Percentiles rank a stretch among this genome's conserved stretches.
Conservation (phyloP, 2,329 filamentous ascomycete species). For the Trichoderma lentiforme region DNA sequence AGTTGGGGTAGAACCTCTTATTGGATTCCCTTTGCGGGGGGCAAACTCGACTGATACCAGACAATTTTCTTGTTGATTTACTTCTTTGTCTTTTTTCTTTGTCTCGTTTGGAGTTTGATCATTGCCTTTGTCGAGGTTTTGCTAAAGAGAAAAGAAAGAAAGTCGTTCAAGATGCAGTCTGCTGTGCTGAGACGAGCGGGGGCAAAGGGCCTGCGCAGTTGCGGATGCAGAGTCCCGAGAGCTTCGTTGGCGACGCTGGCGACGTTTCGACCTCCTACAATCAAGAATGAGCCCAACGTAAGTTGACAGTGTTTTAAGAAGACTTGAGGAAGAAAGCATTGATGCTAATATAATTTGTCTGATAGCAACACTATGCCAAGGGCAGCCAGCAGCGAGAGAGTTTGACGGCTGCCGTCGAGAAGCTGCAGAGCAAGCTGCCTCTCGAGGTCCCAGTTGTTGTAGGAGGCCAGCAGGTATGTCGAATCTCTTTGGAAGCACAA, state of each 20-base stretch:
- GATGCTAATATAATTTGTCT: background rate
- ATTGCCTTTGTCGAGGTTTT: background rate
- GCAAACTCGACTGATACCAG: background rate
- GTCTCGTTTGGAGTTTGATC: background rate
- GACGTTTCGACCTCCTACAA: slow-evolving; percentile 80
- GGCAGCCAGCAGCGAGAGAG: slow-evolving; percentile 75
- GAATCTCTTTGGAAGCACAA: background rate
- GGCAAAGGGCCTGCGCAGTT: slow-evolving; percentile 31
- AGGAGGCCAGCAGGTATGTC: slow-evolving; percentile 71
- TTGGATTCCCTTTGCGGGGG: background rate
- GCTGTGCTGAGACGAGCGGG: slow-evolving; percentile 34
- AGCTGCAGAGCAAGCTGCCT: slow-evolving; percentile 64
- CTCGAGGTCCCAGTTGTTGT: slow-evolving; percentile 80
- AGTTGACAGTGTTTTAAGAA: slow-evolving; percentile 34
- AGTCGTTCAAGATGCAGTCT: slow-evolving; percentile 32
- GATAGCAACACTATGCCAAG: slow-evolving; percentile 82
- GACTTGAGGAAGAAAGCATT: background rate
- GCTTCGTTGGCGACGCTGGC: slow-evolving; percentile 60
- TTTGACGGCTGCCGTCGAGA: slow-evolving; percentile 69
- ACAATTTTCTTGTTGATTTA: background rate
- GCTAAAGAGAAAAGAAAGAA: background rate
- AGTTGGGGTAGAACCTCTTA: background rate
- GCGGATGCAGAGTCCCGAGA: slow-evolving; percentile 29
- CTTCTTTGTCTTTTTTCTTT: background rate
- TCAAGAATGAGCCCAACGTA: slow-evolving; percentile 95